Evolutionary conservation across 768 basidiomycete genomes (phyloP), one percentile per base, ranked within the genome.

Genomic region (Serendipita sp.): DNA sequence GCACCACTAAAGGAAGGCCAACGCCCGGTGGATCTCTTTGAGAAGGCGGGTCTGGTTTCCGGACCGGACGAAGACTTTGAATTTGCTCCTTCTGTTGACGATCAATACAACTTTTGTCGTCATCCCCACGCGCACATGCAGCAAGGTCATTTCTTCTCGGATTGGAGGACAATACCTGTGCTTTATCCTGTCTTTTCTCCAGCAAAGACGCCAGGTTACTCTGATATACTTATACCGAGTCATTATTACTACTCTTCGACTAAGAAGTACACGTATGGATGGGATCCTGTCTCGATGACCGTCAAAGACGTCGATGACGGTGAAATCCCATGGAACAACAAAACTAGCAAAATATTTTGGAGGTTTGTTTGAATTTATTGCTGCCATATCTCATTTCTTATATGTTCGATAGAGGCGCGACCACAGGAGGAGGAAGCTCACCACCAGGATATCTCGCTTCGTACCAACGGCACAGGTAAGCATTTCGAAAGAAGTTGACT

Each of bases 91-190:
- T 74, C 74, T 1, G 83, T 85, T 8, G 83, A 88, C n/a, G 77
- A 82, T 62, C 76, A 77, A 3, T 79, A 83, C 66, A 84, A 94
- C 70, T 93, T 88, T 71, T 99, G 96, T 74, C 70, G 75, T 36
- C 76, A 82, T 37, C 92, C 95, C 0, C 87, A 89, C 75, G 85
- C 87, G 18, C 92, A 87, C 68, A 85, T 88, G 70, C 80, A 80
- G 33, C 96, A 98, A 71, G 93, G 94, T 10, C 93, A 92, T 74
- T 97, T 96, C 74, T 98, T 96, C 81, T 91, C 90, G 16, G 95
- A 99, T 73, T 96, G 91, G 89, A 79, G 94, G 23, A 88, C 87
- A 0, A 85, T 97, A 65, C 82, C 88, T 10, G 82, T 82, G 1
- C 78, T 95, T n/a, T 94, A 90, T 73, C 96, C 96, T 4, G 82